Evolutionary conservation across 169 alveolate species (phyloP).

Genomic region (Cryptosporidium bovis): DNA sequence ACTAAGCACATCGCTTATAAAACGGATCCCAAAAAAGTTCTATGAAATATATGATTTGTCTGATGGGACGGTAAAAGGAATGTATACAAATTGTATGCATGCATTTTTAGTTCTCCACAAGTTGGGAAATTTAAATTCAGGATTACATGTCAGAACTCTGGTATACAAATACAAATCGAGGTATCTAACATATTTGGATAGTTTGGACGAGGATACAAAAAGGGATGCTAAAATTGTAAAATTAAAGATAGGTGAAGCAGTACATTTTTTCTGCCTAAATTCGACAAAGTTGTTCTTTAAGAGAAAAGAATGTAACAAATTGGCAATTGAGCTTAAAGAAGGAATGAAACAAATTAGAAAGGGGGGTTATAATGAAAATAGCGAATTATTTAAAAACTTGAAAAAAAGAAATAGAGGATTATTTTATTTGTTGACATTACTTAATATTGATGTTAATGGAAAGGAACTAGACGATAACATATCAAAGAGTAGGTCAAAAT

Average conservation of each 20-base stretch:
- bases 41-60: conserved; percentile 9
- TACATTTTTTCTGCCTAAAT: conserved; percentile 30
- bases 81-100: conserved; percentile 44
- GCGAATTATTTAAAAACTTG: not conserved
- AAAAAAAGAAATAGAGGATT: not conserved
- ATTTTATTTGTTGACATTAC: conserved; percentile 6
- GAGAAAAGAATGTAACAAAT: not conserved
- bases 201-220: not conserved
- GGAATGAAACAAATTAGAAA: not conserved
- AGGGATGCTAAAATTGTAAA: not conserved
- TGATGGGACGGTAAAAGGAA: conserved; percentile 43
- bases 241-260: conserved; percentile 8
- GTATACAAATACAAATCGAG: conserved; percentile 11
- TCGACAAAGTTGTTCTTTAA: conserved; percentile 4
- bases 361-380: not conserved
- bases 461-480: not conserved
- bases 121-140: not conserved
- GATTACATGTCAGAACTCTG: conserved; percentile 25
- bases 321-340: not conserved
- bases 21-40: conserved; percentile 22
- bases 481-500: not conserved
- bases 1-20: conserved; percentile 17
- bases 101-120: not conserved
- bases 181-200: conserved; percentile 14
- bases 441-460: not conserved